A percentile compares a stretch with the other conserved stretches of the same genome.
Conservation (phyloP, 1,284 basidiomycete genomes). For the Sporisorium scitamineum region DNA sequence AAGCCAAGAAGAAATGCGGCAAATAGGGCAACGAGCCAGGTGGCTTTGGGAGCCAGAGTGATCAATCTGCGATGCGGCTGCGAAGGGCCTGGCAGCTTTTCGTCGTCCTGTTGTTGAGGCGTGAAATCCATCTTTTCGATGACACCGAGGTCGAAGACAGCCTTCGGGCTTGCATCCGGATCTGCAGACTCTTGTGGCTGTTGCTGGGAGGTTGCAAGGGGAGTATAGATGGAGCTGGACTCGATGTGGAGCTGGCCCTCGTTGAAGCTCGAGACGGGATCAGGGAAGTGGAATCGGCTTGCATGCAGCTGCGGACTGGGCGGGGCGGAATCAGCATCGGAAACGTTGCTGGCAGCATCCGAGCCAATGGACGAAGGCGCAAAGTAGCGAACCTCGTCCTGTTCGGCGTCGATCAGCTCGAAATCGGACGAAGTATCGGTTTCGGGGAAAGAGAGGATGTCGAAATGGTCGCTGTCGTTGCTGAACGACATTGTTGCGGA, state of each 20-base stretch:
- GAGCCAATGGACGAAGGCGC: constrained; percentile 25
- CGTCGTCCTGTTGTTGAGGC: neutral
- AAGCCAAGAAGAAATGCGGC: constrained; percentile 26
- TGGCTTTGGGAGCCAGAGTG: constrained; percentile 12
- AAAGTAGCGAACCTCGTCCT: constrained; percentile 14
- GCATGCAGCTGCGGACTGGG: constrained; percentile 31
- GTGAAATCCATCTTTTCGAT: constrained; percentile 17
- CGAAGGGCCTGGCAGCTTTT: constrained; percentile 1
- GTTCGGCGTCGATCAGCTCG: constrained; percentile 36
- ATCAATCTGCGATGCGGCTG: constrained; percentile 4
- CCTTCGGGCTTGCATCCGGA: neutral
- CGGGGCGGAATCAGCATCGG: constrained; percentile 10
- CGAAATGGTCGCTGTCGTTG: constrained; percentile 33
- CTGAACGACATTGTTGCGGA: constrained; percentile 20
- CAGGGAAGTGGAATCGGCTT: constrained; percentile 39
- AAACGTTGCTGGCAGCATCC: constrained; percentile 18
- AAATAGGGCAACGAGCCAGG: constrained; percentile 29
- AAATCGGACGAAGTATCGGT: constrained; percentile 32
- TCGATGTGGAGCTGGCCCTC: constrained; percentile 11
- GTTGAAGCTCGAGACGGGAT: constrained; percentile 29
- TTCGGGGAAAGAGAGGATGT: constrained; percentile 29
- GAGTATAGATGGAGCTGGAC: constrained; percentile 29
- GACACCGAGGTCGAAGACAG: neutral
- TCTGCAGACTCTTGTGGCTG: neutral
- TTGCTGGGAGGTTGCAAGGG: constrained; percentile 12